Base-by-base conservation (phyloP, 2,329 filamentous ascomycete genomes). In the Davidsoniella eucalypti region DNA sequence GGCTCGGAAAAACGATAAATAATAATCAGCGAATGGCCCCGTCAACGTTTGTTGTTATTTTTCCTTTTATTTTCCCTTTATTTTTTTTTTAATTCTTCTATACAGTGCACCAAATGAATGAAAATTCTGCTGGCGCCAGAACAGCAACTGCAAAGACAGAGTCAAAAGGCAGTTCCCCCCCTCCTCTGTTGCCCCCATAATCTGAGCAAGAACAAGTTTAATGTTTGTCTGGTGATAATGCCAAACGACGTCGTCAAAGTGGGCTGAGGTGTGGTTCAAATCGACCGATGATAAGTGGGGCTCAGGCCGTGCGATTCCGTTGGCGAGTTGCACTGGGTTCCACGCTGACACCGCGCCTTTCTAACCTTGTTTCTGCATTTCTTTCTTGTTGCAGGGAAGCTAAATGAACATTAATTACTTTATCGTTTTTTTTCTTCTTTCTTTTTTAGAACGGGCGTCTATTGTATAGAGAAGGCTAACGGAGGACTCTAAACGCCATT, bases 231-330 rank as follows among this genome's bases (percentile, higher is more conserved):
- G 18, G 25, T 49, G 50, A 52, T 52, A 44, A 48, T 33, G 26
- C 49, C 46, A 45, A 53, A 41, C 41, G 40, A 48, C 49, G 45
- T 52, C 49, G 49, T 51, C 49, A 50, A 54, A 54, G 39, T 54
- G 52, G 52, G 49, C 52, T 52, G 52, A 54, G 44, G 37, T 49
- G 25, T 48, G 23, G 37, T 50, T 49, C 33, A 23, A 54, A 54
- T 54, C 52, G 52, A 52, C 52, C 46, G 52, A 54, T 54, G 29
- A 47, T 46, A 51, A 48, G 44, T 50, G 52, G 51, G 39, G 36
- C 50, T 5, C 37, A 33, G 37, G 23, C 51, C 47, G 51, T 53
- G 51, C 43, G 47, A 53, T 36, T 38, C 29, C 16, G n/a, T 33
- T 51, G 43, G 43, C 25, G 17, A 51, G 23, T 18, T 44, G 44